A percentile compares a stretch with the other conserved stretches of the same genome.
Evolutionary conservation across 148 eudicot species (phyloP).

Genomic region (Vaccinium macrocarpon): DNA sequence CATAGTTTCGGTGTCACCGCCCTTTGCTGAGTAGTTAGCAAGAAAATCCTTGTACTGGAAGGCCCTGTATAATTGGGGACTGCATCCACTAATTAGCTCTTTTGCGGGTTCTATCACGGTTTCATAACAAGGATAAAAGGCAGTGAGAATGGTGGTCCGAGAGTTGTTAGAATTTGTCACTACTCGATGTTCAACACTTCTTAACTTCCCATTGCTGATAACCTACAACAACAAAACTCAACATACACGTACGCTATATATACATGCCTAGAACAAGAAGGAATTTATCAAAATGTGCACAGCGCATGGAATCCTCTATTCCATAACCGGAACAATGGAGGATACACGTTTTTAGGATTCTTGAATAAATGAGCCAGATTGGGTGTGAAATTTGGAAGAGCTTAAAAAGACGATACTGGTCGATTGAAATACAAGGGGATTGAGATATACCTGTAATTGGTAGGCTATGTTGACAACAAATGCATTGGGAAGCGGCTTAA

Average conservation of each 20-base stretch:
- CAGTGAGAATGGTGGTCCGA: slow-evolving; percentile 31
- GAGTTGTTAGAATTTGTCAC: slow-evolving; percentile 28
- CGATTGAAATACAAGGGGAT: too few relatives aligned
- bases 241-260: too few relatives aligned
- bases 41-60: slow-evolving; percentile 33
- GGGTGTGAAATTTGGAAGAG: too few relatives aligned
- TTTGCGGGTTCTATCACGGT: slow-evolving; percentile 36
- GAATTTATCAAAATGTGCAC: too few relatives aligned
- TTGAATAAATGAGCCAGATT: too few relatives aligned
- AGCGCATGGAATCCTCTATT: too few relatives aligned
- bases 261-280: too few relatives aligned
- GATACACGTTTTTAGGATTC: too few relatives aligned
- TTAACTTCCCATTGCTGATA: slow-evolving; percentile 33
- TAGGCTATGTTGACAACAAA: slow-evolving; percentile 42
- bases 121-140: slow-evolving; percentile 24
- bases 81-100: slow-evolving; percentile 22
- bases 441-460: slow-evolving; percentile 33
- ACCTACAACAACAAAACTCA: not conserved
- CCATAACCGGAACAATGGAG: too few relatives aligned
- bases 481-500: slow-evolving; percentile 40
- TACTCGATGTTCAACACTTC: slow-evolving; percentile 31
- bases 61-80: slow-evolving; percentile 29
- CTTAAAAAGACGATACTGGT: too few relatives aligned
- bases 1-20: not conserved
- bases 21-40: slow-evolving; percentile 13